Evolutionary conservation across 1,284 basidiomycete genomes (phyloP), one percentile per base, ranked within the genome.

Genomic region (Meira nashicola): DNA sequence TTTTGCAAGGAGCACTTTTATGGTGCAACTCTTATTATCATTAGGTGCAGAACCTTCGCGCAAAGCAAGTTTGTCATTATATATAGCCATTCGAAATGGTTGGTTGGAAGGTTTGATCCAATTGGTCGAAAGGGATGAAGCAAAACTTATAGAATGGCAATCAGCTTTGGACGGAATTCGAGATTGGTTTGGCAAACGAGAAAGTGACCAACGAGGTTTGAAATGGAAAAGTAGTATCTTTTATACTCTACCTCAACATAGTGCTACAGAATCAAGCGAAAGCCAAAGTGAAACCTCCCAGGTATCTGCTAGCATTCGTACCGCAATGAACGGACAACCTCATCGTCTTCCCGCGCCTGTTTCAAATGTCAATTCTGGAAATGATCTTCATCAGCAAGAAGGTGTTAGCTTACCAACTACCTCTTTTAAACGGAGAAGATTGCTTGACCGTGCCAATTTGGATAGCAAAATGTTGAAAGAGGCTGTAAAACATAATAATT

Each of bases 71-170:
- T 37, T 57, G 15, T 19, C 55, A 12, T 37, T 57, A 14, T 17
- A 50, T 23, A 39, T 57, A 19, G 55, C 55, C 12, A 38, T 46
- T 8, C 43, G 55, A 14, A 41, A 15, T 39, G 47, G 47, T 37
- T 57, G 55, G 55, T 23, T 54, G 12, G 50, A 52, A 21, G 55
- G 55, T 8, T 19, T 57, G n/a, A 28, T 19, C 23, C 14, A 19
- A 21, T 9, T 57, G 25, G 55, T 57, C 5, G 55, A 57, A 28
- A 12, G 55, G 19, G 55, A 57, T 40, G 55, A 57, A 39, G 55
- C 28, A 21, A 49, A 56, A 40, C 8, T 53, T 39, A n/a, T 33
- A 41, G 37, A 39, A 39, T 53, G 50, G 50, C 12, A 53, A 21
- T 15, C 19, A 7, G 50, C 23, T 14, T 21, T 53, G 14, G 28